phyloP scores from a whole-genome alignment of 306 rosid species.

The Cucurbita ficifolia region DNA sequence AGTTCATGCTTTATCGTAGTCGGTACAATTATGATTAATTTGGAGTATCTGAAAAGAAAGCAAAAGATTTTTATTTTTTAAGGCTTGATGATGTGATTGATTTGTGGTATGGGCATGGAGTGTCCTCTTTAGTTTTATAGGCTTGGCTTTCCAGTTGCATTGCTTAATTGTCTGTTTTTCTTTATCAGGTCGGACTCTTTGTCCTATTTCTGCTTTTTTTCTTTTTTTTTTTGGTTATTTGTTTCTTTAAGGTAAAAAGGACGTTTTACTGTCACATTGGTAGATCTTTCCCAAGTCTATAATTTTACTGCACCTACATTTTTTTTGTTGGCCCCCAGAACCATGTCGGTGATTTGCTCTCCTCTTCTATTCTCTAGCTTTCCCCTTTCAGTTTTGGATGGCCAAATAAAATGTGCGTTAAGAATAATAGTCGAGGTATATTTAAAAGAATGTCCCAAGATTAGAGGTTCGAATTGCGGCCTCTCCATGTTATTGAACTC shows the following conservation, averaged over 20 bases:
- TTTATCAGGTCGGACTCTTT: neutral
- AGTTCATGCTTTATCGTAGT: neutral
- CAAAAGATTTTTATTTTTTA: neutral
- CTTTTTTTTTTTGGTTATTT: neutral
- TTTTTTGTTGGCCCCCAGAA: neutral
- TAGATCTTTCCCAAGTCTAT: neutral
- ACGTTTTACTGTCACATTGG: neutral
- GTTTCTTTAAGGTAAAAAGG: neutral
- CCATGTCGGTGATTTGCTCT: neutral
- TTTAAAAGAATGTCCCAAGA: neutral
- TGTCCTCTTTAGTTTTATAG: neutral
- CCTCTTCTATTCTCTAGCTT: neutral
- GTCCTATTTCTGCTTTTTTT: neutral
- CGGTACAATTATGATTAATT: neutral
- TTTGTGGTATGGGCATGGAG: neutral
- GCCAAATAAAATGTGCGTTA: neutral
- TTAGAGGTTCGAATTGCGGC: no score
- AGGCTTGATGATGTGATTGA: slow-evolving; percentile 1
- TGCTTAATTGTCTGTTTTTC: neutral
- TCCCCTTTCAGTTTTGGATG: neutral
- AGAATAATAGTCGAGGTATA: neutral
- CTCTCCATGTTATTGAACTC: no score
- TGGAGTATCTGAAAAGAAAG: neutral
- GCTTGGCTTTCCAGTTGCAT: neutral
- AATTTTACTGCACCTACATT: neutral